phyloP scores from a whole-genome alignment of 2,329 filamentous ascomycete species.

The Arthroderma uncinatum region DNA sequence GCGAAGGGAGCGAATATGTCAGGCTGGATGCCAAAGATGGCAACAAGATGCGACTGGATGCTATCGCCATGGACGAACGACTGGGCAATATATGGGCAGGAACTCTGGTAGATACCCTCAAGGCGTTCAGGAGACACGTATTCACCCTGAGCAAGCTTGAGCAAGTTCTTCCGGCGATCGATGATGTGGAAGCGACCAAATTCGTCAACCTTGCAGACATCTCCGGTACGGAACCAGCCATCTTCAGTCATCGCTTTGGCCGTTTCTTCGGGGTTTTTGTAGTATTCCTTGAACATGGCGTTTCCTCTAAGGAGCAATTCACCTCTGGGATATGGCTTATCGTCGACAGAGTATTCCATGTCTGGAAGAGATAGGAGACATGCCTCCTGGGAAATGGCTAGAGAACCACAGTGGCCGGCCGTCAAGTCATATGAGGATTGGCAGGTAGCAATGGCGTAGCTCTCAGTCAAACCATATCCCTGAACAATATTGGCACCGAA shows the following conservation, averaged over 20 bases:
- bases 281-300: constrained; percentile 76
- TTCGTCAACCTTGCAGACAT: constrained; percentile 76
- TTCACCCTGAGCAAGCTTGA: constrained; percentile 94
- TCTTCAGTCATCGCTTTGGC: constrained; percentile 68
- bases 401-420: constrained; percentile 69
- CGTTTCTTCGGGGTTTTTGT: constrained; percentile 81
- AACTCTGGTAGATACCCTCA: constrained; percentile 85
- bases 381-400: constrained; percentile 56
- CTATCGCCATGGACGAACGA: constrained; percentile 88
- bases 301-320: constrained; percentile 76
- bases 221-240: constrained; percentile 95
- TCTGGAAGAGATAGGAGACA: constrained; percentile 83
- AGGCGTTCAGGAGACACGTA: constrained; percentile 96
- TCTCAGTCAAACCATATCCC: constrained; percentile 90
- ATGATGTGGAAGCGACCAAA: constrained; percentile 84
- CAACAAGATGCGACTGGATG: constrained; percentile 69
- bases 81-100: constrained; percentile 62
- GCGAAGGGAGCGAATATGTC: constrained; percentile 73
- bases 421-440: constrained; percentile 62
- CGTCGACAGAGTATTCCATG: constrained; percentile 80
- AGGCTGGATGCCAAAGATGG: constrained; percentile 77
- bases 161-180: constrained; percentile 97
- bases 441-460: constrained; percentile 64
- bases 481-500: constrained; percentile 70
- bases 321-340: constrained; percentile 81